These are phyloP conservation scores for Fusarium sp. DNA, from an alignment of 2,329 filamentous ascomycete genomes.

Conservation along the genomic window DNA sequence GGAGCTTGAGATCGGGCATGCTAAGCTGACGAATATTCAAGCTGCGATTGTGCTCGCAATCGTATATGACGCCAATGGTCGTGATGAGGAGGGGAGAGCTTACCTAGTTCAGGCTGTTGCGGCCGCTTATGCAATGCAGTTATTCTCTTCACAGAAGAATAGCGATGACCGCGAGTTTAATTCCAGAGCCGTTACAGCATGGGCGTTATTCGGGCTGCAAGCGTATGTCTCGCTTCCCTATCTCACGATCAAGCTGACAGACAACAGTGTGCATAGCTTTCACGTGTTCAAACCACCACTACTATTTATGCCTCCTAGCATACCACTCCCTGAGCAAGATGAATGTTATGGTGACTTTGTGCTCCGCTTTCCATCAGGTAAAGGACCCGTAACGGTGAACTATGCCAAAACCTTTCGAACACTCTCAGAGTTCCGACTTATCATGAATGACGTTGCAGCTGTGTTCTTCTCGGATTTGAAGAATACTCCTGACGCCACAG, in stretches of 20 bases:
- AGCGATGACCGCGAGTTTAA: neutral
- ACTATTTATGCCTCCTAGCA: neutral
- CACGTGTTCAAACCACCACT: neutral
- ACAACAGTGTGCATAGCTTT: neutral
- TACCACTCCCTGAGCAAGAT: fast-evolving
- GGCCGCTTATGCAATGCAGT: neutral
- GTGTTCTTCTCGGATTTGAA: neutral
- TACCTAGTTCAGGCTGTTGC: neutral
- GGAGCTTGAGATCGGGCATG: neutral
- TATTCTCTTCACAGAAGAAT: neutral
- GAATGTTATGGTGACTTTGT: neutral
- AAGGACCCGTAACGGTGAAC: neutral
- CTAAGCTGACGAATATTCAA: neutral
- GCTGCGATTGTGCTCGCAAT: neutral
- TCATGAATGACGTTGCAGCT: neutral
- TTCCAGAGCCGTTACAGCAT: neutral
- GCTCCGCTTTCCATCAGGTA: neutral
- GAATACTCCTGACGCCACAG: fast-evolving
- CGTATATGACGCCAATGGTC: neutral
- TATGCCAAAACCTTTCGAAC: neutral
- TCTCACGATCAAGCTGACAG: fast-evolving
- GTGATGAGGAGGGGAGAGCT: neutral
- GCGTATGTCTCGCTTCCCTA: fast-evolving
- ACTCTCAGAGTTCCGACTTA: neutral
- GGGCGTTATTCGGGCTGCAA: neutral